Evolutionary conservation across 345 rosid genomes (phyloP), one percentile per base, ranked within the genome.

Genomic region (Camelina sativa): DNA sequence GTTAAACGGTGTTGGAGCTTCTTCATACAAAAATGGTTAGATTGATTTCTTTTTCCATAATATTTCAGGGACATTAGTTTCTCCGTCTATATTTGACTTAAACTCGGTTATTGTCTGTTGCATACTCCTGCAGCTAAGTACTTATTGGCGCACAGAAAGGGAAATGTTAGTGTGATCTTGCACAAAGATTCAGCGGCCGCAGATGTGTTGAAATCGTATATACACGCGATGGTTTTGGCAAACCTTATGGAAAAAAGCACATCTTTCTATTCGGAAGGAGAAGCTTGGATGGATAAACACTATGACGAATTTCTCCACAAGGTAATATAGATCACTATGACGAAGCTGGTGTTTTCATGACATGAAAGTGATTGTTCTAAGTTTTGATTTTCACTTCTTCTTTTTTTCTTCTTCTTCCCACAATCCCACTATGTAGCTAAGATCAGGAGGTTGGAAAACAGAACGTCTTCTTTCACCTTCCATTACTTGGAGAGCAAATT

Each of bases 391-490:
- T 38, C 41, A 38, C 12, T 2, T 28, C 12, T 37, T 37, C 9
- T 37, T 35, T 2, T 35, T 8, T 8, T 35, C 7, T 35, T 8
- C 4, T 11, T 6, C n/a, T n/a, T n/a, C n/a, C n/a, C n/a, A n/a
- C n/a, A n/a, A n/a, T n/a, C 37, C 37, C 9, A 6, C 65, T 62
- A 62, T 79, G 86, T 89, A 91, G 97, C 76, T 89, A 52, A 89
- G 79, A 55, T 83, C 81, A 55, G 77, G 82, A 3, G 97, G 98
- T 69, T 93, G 98, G 97, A 88, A 87, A 77, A 84, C 91, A 3
- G 91, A 88, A 58, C 93, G 96, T 52, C 94, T 93, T 65, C 89
- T 91, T 37, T 80, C 90, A 17, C 90, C 85, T 41, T 86, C 96
- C 16, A 79, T 91, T 62, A 75, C 80, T 41, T 93, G 98, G 97